These are phyloP conservation scores for Metschnikowia arizonensis DNA, from an alignment of 805 yeast genomes.

Conservation along the genomic window DNA sequence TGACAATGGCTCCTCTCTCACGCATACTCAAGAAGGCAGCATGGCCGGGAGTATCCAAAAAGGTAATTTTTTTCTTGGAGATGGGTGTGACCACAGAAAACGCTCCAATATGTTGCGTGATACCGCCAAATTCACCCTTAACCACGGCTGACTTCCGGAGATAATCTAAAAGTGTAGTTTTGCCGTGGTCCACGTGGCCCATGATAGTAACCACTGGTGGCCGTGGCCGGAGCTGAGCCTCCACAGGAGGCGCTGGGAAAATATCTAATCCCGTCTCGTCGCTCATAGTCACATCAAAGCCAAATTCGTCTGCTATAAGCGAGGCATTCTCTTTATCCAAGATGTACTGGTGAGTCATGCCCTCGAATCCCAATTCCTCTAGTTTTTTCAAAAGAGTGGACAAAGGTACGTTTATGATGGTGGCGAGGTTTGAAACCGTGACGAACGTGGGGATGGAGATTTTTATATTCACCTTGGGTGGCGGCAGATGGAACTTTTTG, in stretches of 20 bases:
- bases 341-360: conserved; percentile 68
- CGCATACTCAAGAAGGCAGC: conserved; percentile 96
- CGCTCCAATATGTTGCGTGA: conserved; percentile 97
- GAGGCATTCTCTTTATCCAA: conserved; percentile 83
- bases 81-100: conserved; percentile 79
- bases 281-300: conserved; percentile 57
- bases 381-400: conserved; percentile 56
- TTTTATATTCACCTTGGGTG: conserved; percentile 21
- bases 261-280: conserved; percentile 62
- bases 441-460: conserved; percentile 69
- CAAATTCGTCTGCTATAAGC: conserved; percentile 84
- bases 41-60: conserved; percentile 96
- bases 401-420: conserved; percentile 61
- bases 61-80: conserved; percentile 74
- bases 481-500: not conserved
- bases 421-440: conserved; percentile 75
- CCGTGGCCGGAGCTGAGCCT: conserved; percentile 51
- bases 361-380: conserved; percentile 67
- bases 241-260: conserved; percentile 47
- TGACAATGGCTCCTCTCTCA: conserved; percentile 90
- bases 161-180: conserved; percentile 87
- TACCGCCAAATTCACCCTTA: conserved; percentile 87
- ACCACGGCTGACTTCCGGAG: conserved; percentile 83
- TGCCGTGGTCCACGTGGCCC: conserved; percentile 99
- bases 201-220: conserved; percentile 96